phyloP scores from a whole-genome alignment of 1,284 basidiomycete genomes.

The Trametes hirsuta region DNA sequence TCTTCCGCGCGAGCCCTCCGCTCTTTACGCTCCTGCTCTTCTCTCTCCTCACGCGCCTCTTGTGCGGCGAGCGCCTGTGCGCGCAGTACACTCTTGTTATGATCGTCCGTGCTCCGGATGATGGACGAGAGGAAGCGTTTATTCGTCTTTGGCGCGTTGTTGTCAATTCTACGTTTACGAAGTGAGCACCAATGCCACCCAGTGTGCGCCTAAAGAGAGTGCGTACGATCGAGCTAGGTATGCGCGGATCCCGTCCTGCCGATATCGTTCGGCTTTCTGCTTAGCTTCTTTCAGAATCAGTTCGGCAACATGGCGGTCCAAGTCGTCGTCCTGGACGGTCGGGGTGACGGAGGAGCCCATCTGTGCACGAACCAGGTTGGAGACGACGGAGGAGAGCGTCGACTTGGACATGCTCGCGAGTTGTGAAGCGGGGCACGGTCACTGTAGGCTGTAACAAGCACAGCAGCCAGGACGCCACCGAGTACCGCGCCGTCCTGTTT shows the following conservation, averaged over 20 bases:
- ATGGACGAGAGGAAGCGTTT: conserved; percentile 90
- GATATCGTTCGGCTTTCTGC: conserved; percentile 79
- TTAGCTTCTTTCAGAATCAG: conserved; percentile 90
- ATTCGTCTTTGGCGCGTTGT: conserved; percentile 81
- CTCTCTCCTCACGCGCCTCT: conserved; percentile 66
- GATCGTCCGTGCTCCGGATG: conserved; percentile 89
- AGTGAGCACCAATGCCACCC: conserved; percentile 8
- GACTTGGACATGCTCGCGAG: conserved; percentile 32
- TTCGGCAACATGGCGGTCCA: conserved; percentile 88
- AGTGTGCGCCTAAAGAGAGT: not conserved
- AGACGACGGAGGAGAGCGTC: conserved; percentile 83
- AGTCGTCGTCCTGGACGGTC: conserved; percentile 77
- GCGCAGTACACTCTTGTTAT: conserved; percentile 82
- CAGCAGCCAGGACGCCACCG: conserved; percentile 1
- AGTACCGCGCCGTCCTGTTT: conserved; percentile 7
- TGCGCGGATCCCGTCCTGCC: conserved; percentile 66
- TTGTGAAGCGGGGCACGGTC: not conserved
- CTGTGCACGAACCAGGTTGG: conserved; percentile 79
- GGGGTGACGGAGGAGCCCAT: conserved; percentile 71
- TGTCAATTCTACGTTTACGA: conserved; percentile 30
- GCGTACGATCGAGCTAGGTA: conserved; percentile 57
- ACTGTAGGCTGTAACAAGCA: not conserved
- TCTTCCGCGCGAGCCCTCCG: conserved; percentile 67
- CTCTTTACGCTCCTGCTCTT: conserved; percentile 65
- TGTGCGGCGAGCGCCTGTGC: conserved; percentile 78